These are phyloP conservation scores for Botrytis medusae DNA, from an alignment of 2,329 filamentous ascomycete species.

Conservation along the genomic window DNA sequence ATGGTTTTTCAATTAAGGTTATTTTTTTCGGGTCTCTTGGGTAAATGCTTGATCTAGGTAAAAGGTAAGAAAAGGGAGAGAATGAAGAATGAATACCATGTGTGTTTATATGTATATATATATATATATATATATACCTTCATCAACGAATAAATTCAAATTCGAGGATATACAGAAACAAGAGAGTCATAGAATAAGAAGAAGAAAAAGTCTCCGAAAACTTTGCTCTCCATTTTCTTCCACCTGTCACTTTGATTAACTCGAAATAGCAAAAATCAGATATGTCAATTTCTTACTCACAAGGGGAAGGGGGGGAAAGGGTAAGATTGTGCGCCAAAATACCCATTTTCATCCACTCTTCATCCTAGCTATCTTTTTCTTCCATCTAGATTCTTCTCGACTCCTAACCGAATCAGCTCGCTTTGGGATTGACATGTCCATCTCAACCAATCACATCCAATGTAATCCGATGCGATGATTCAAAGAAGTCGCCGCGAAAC, in stretches of 20 bases:
- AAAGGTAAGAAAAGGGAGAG: not conserved
- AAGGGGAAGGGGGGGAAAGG: not conserved
- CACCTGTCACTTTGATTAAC: not conserved
- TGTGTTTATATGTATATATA: not conserved
- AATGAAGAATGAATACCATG: not conserved
- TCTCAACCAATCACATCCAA: not conserved
- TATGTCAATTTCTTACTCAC: not conserved
- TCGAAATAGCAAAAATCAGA: not conserved
- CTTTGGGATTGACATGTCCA: not conserved
- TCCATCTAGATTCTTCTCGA: conserved; percentile 8
- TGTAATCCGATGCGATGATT: not conserved
- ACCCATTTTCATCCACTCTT: not conserved
- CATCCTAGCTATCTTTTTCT: not conserved
- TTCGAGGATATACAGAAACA: not conserved
- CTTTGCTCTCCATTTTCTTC: not conserved
- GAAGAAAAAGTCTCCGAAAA: not conserved
- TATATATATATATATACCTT: not conserved
- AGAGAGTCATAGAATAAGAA: not conserved
- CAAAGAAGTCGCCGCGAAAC: not conserved
- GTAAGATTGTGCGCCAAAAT: not conserved
- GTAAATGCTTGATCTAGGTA: not conserved
- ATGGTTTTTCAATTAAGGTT: conserved; percentile 2
- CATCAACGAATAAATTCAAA: not conserved
- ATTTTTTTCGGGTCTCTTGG: not conserved
- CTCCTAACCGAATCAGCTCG: not conserved